A percentile compares a stretch with the other conserved stretches of the same genome.
Evolutionary conservation across 2,329 filamentous ascomycete species (phyloP).

Genomic region (Aspergillus jensenii): DNA sequence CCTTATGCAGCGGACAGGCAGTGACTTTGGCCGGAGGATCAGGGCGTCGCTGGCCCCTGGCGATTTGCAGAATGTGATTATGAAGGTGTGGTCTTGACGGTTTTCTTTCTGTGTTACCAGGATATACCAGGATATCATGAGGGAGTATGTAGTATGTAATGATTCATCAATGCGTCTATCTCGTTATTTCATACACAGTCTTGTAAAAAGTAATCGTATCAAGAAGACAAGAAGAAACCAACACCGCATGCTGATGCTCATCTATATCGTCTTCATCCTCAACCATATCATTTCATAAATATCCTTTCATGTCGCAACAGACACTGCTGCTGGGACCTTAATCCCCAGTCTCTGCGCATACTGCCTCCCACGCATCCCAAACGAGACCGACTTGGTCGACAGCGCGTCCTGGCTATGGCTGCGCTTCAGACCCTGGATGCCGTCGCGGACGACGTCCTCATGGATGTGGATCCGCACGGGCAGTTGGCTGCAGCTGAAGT

Average conservation of each 20-base stretch:
- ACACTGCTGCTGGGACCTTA: not conserved
- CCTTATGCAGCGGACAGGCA: not conserved
- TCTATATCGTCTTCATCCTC: not conserved
- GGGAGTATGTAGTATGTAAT: constrained; percentile 1
- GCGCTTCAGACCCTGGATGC: not conserved
- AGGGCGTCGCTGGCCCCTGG: not conserved
- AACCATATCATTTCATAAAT: not conserved
- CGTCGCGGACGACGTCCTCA: not conserved
- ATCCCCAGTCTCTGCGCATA: constrained; percentile 1
- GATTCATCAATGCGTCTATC: not conserved
- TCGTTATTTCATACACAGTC: too few relatives aligned
- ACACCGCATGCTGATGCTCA: not conserved
- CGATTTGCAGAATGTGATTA: constrained; percentile 8
- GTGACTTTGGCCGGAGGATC: constrained; percentile 5
- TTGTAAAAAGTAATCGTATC: too few relatives aligned
- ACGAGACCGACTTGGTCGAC: not conserved
- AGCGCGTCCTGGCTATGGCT: not conserved
- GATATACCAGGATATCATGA: not conserved
- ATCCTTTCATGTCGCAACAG: not conserved
- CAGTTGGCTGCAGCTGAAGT: not conserved
- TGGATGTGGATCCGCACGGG: not conserved
- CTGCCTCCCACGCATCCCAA: not conserved
- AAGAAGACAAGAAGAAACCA: not conserved
- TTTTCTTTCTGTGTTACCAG: not conserved
- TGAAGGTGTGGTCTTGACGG: constrained; percentile 9